Conservation (phyloP, 1,139 yeast species). For the Kurtzmaniella quercitrusa region DNA sequence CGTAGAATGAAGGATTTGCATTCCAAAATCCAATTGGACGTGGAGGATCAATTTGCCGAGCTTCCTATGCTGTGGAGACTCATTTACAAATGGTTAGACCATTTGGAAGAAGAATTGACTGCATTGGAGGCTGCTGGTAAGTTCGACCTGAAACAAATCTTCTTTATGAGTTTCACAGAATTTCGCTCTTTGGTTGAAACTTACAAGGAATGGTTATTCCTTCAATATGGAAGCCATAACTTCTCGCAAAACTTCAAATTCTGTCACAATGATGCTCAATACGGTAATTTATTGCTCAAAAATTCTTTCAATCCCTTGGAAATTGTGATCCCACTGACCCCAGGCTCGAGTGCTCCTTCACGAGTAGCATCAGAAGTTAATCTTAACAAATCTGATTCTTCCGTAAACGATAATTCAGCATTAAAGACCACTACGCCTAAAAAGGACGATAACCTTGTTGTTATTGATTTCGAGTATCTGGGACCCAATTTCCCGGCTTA, state of each 20-base stretch:
- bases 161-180: constrained; percentile 44
- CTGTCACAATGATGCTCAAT: constrained; percentile 95
- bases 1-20: constrained; percentile 96
- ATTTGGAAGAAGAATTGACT: constrained; percentile 42
- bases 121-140: constrained; percentile 8
- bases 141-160: constrained; percentile 23
- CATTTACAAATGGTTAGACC: constrained; percentile 66
- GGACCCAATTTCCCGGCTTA: constrained; percentile 91
- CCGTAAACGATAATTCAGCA: not conserved
- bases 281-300: constrained; percentile 75
- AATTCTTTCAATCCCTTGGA: constrained; percentile 32
- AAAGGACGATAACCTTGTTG: constrained; percentile 73
- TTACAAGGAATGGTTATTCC: constrained; percentile 63
- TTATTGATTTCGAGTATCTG: constrained; percentile 93
- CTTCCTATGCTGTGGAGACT: constrained; percentile 65
- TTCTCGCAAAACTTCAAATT: constrained; percentile 57
- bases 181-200: constrained; percentile 45
- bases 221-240: constrained; percentile 43
- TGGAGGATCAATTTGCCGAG: constrained; percentile 45
- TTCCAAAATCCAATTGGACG: constrained; percentile 64
- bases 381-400: not conserved
- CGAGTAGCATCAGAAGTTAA: constrained; percentile 19
- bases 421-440: constrained; percentile 28
- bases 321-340: constrained; percentile 22
- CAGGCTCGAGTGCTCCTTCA: constrained; percentile 13